These are phyloP conservation scores for Penicillium sp. DNA, from an alignment of 2,329 filamentous ascomycete species.

Conservation along the genomic window DNA sequence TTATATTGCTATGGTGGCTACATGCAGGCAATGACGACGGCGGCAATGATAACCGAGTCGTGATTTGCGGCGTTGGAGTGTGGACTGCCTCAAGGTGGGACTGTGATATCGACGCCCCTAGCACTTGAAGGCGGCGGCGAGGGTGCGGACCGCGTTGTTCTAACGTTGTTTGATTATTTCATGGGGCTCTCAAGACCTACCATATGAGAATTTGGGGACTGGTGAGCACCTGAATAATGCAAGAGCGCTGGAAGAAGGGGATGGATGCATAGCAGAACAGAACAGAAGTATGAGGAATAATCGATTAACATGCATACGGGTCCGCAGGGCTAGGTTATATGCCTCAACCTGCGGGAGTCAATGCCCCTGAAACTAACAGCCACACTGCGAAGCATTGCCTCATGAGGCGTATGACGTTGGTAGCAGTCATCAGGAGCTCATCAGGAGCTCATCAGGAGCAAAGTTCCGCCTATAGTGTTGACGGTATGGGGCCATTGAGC, in stretches of 20 bases:
- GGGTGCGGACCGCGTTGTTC: not conserved
- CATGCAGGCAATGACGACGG: slow-evolving; percentile 6
- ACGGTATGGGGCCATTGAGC: too few species aligned
- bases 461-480: slow-evolving; percentile 12
- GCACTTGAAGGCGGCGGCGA: not conserved
- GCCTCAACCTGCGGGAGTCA: not conserved
- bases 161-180: not conserved
- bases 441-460: slow-evolving; percentile 23
- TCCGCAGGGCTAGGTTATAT: not conserved
- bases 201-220: too few species aligned
- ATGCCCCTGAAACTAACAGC: not conserved
- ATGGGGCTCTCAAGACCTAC: not conserved
- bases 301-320: not conserved
- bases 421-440: slow-evolving; percentile 22
- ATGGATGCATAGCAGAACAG: not conserved
- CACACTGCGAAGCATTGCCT: not conserved
- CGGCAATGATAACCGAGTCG: not conserved
- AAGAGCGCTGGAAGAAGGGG: not conserved
- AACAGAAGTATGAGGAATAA: not conserved
- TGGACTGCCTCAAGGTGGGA: not conserved
- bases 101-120: not conserved
- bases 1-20: not conserved
- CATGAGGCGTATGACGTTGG: slow-evolving; percentile 17
- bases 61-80: not conserved
- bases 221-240: not conserved